Evolutionary conservation across 2,329 filamentous ascomycete genomes (phyloP).

Genomic region (Penicillium hordei): DNA sequence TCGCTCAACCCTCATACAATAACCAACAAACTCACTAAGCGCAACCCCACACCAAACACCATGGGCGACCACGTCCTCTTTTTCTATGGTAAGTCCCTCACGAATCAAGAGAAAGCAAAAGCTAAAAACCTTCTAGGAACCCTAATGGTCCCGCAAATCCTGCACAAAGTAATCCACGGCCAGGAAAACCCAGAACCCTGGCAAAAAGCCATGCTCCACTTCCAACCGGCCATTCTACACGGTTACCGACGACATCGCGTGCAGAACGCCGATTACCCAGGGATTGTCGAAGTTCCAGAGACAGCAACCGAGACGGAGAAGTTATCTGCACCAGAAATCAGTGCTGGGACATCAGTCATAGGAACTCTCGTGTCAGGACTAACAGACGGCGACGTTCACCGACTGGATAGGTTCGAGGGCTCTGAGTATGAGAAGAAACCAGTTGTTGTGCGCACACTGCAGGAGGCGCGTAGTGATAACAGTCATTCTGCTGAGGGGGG

Average conservation of each 20-base stretch:
- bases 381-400: slow-evolving; percentile 70
- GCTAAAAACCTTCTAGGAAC: slow-evolving; percentile 45
- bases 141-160: slow-evolving; percentile 81
- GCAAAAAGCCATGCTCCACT: slow-evolving; percentile 57
- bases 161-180: slow-evolving; percentile 80
- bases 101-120: background rate
- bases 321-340: background rate
- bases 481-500: slow-evolving; percentile 15
- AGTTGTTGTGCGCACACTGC: slow-evolving; percentile 49
- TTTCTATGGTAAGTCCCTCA: slow-evolving; percentile 57
- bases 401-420: slow-evolving; percentile 82
- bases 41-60: slow-evolving; percentile 7
- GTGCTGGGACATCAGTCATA: slow-evolving; percentile 55
- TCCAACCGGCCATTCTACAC: slow-evolving; percentile 73
- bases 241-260: slow-evolving; percentile 72
- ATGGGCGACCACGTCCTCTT: slow-evolving; percentile 58
- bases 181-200: slow-evolving; percentile 51
- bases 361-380: slow-evolving; percentile 77
- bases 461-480: slow-evolving; percentile 6
- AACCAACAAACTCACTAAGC: background rate
- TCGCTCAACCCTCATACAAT: background rate
- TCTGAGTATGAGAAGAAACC: slow-evolving; percentile 61
- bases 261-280: slow-evolving; percentile 72
- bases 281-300: slow-evolving; percentile 53
- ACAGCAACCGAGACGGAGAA: background rate